These are phyloP conservation scores for Symbiodinium pilosum DNA, from an alignment of 73 alveolate species.

Conservation along the genomic window DNA sequence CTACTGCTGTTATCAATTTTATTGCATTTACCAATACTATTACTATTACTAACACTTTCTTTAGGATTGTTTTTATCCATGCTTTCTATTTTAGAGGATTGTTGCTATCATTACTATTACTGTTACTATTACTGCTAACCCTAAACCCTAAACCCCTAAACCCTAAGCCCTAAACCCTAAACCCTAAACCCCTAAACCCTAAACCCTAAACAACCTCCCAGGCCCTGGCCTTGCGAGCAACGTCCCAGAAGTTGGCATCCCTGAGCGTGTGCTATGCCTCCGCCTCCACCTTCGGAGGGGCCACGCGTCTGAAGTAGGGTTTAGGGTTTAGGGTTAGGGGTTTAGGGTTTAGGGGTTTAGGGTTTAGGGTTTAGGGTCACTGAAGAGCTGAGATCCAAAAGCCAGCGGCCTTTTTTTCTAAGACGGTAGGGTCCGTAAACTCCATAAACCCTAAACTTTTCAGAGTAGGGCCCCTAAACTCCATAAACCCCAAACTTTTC, in stretches of 20 bases:
- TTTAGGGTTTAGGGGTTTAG: too few species aligned
- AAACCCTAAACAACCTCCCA: neutral
- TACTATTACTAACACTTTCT: neutral
- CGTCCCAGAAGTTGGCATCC: neutral
- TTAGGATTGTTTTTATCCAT: neutral
- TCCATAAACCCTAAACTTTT: neutral
- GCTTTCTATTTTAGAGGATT: too few species aligned
- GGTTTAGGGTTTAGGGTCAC: too few species aligned
- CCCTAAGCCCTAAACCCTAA: too few species aligned
- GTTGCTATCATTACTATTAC: too few species aligned
- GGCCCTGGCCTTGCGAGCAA: conserved; percentile 1
- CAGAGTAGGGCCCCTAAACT: too few species aligned
- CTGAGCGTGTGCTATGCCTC: neutral
- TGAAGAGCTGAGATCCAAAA: neutral
- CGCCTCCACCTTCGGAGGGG: conserved; percentile 8
- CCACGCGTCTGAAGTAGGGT: neutral
- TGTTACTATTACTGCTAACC: too few species aligned
- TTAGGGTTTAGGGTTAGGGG: too few species aligned
- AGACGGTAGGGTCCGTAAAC: neutral
- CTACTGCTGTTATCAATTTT: neutral
- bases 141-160: too few species aligned
- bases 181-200: too few species aligned
- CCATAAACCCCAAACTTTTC: too few species aligned
- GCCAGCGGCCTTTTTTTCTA: neutral
- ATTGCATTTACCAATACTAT: neutral